Conservation (phyloP, 148 eudicot genomes). For the Spergularia marina region DNA sequence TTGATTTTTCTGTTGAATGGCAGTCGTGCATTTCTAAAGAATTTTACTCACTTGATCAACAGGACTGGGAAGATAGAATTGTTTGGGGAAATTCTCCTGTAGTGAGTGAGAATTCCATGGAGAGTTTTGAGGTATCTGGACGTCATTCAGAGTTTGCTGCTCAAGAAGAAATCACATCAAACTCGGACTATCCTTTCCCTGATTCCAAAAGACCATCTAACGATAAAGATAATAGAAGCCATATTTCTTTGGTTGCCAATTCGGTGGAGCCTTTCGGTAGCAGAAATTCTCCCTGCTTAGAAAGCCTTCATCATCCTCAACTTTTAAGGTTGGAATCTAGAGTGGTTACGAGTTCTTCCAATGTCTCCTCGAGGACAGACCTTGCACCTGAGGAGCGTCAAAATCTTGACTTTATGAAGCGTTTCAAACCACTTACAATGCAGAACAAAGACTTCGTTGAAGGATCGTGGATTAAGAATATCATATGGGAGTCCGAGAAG, state of each 20-base stretch:
- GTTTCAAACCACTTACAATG: conserved; percentile 64
- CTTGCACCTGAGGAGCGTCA: conserved; percentile 37
- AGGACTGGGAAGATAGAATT: conserved; percentile 87
- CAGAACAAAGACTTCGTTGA: conserved; percentile 74
- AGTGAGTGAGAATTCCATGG: conserved; percentile 44
- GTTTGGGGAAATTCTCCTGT: conserved; percentile 76
- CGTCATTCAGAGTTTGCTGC: conserved; percentile 49
- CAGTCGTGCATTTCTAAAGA: conserved; percentile 38
- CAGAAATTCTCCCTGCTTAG: conserved; percentile 29
- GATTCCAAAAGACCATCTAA: conserved; percentile 23
- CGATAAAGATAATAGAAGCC: conserved; percentile 39
- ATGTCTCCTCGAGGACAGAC: conserved; percentile 33
- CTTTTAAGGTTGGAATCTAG: conserved; percentile 73
- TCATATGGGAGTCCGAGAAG: conserved; percentile 77
- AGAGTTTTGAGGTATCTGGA: conserved; percentile 70
- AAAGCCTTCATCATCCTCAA: conserved; percentile 62
- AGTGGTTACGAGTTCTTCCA: conserved; percentile 34
- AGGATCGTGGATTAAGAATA: conserved; percentile 85
- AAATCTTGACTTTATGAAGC: conserved; percentile 47
- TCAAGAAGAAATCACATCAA: conserved; percentile 29
- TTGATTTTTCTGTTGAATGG: conserved; percentile 40
- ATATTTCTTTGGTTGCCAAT: conserved; percentile 29
- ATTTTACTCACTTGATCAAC: conserved; percentile 79
- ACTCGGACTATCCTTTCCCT: conserved; percentile 19
- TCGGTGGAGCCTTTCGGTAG: conserved; percentile 65